These are phyloP conservation scores for Chaetothyriales sp. DNA, from an alignment of 2,329 filamentous ascomycete species.

Conservation along the genomic window DNA sequence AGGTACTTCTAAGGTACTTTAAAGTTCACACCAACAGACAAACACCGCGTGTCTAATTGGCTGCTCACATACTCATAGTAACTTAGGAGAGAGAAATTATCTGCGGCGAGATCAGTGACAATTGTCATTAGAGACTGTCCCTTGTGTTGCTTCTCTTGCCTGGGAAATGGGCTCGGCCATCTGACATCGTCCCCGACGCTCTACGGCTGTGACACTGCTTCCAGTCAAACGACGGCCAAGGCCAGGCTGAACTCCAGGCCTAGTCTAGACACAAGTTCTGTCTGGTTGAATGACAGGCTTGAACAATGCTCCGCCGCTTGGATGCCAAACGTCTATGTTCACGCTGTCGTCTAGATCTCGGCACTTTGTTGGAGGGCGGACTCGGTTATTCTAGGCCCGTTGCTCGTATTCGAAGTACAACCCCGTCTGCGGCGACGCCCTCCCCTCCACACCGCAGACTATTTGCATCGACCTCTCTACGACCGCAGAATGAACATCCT, in stretches of 20 bases:
- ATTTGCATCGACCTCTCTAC: not conserved
- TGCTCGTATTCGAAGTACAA: not conserved
- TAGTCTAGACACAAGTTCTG: not conserved
- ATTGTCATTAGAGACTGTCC: not conserved
- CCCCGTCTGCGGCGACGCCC: not conserved
- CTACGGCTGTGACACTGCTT: not conserved
- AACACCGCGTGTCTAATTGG: not conserved
- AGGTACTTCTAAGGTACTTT: too few species aligned
- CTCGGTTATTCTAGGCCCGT: slow-evolving; percentile 10
- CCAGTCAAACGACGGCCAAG: not conserved
- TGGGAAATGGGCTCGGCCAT: not conserved
- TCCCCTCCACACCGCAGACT: slow-evolving; percentile 9
- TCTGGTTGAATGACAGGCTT: not conserved
- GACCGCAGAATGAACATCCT: not conserved
- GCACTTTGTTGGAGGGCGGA: slow-evolving; percentile 21
- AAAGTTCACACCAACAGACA: not conserved
- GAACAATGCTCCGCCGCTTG: not conserved
- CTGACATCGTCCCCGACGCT: not conserved
- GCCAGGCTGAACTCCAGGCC: not conserved
- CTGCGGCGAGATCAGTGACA: not conserved
- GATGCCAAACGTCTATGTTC: not conserved
- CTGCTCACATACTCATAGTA: not conserved
- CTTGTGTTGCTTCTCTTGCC: not conserved
- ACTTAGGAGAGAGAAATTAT: not conserved
- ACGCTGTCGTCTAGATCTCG: slow-evolving; percentile 21